A percentile compares a stretch with the other conserved stretches of the same genome.
These are phyloP conservation scores for Endothia cerciana DNA, from an alignment of 2,329 filamentous ascomycete genomes.

Conservation along the genomic window DNA sequence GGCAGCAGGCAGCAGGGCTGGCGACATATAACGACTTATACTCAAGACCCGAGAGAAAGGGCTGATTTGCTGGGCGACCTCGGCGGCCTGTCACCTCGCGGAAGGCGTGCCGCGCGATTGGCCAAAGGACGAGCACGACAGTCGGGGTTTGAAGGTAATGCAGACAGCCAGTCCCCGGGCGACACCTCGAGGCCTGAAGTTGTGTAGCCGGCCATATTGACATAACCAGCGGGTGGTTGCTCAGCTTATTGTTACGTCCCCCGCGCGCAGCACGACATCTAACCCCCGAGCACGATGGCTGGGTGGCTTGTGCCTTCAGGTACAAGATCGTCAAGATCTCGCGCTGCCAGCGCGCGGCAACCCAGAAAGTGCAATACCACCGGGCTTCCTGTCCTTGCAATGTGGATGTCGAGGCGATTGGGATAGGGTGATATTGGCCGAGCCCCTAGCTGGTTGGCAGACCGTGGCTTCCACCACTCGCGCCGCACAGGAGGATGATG, in stretches of 20 bases:
- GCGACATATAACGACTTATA: too few species aligned
- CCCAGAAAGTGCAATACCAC: background rate
- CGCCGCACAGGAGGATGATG: background rate
- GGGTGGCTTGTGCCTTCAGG: background rate
- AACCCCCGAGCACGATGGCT: background rate
- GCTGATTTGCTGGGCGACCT: constrained; percentile 10
- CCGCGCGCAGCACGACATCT: background rate
- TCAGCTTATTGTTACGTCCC: constrained; percentile 1
- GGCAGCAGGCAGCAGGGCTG: too few species aligned
- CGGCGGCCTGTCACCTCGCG: background rate
- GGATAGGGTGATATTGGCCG: background rate
- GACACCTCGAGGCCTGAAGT: background rate
- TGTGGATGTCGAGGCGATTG: background rate
- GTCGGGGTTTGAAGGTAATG: background rate
- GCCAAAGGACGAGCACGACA: constrained; percentile 6
- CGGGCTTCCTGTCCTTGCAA: background rate
- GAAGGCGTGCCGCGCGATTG: background rate
- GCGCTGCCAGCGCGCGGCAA: background rate
- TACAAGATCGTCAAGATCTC: background rate
- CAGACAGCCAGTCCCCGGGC: background rate
- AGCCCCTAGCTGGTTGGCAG: background rate
- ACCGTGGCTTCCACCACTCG: background rate
- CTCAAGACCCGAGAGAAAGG: too few species aligned
- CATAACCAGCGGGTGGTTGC: constrained; percentile 13
- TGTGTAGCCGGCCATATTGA: background rate